Conservation (phyloP, 2,329 filamentous ascomycete species). For the Alternaria burnsii region DNA sequence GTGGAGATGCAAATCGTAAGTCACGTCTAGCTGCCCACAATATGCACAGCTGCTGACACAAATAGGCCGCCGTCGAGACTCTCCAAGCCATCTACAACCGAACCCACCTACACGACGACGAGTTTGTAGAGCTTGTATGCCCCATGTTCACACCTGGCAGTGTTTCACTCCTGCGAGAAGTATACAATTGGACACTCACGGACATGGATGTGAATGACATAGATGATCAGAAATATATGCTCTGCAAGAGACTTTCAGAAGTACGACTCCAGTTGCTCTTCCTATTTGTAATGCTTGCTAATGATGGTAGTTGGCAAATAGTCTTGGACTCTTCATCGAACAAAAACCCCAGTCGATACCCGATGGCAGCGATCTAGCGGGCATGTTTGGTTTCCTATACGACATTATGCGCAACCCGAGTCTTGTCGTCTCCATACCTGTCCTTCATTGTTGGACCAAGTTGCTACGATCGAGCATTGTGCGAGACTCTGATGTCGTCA, state of each 20-base stretch:
- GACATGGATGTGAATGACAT: conserved; percentile 82
- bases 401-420: conserved; percentile 84
- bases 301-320: conserved; percentile 75
- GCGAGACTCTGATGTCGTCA: conserved; percentile 69
- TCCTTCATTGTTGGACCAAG: conserved; percentile 88
- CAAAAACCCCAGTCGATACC: conserved; percentile 75
- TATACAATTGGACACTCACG: conserved; percentile 82
- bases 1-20: conserved; percentile 48
- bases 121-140: conserved; percentile 79
- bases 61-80: conserved; percentile 73
- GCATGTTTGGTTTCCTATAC: conserved; percentile 81
- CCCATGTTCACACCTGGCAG: conserved; percentile 80
- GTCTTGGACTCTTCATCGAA: conserved; percentile 83
- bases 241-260: conserved; percentile 94
- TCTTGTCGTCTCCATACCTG: conserved; percentile 90
- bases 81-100: conserved; percentile 84
- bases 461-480: conserved; percentile 77
- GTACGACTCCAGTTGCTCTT: conserved; percentile 55
- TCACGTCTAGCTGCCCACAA: neutral
- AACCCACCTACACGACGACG: conserved; percentile 75
- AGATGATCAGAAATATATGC: conserved; percentile 89
- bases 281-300: conserved; percentile 24
- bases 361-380: conserved; percentile 70
- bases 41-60: conserved; percentile 25
- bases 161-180: conserved; percentile 73